Base-by-base conservation (phyloP, 352 stramenopile species). In the Pythium oligandrum region DNA sequence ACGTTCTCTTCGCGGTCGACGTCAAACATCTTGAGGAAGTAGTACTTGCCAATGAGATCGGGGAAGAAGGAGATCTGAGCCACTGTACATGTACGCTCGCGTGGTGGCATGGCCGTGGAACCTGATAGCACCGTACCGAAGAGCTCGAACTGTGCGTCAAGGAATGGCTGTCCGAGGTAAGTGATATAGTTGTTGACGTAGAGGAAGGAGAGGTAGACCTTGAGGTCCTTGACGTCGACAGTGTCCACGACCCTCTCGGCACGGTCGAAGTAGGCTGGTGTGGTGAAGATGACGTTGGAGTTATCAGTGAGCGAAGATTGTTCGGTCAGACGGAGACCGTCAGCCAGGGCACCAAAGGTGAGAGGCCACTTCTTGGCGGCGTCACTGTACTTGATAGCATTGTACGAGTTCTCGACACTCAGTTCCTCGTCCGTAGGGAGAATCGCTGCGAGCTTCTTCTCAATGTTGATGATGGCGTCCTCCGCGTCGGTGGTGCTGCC, bases 91-190 rank as follows among this genome's bases (percentile, higher is more conserved):
- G 80, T 68, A 44, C 88, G 86, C 57, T 71, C 68, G 9, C 86
- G 66, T 30, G 71, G 44, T 12, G 83, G 76, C 26, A 77, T 78
- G 40, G 64, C 66, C 44, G 83, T 58, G n/a, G 75, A 75, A 4
- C 90, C 86, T 0, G 68, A 64, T 31, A 98, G 68, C 31, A 57
- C 75, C 31, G 57, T 56, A 51, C 86, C 69, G 57, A 89, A 95
- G 56, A 98, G 95, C 5, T 93, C 68, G 68, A 97, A 97, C 36
- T 78, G 68, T 6, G 79, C 84, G n/a, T 89, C 52, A 3, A 95
- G 64, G 53, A 97, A 97, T 4, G 65, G 40, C 35, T 83, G 52
- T 38, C 70, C 70, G 10, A 88, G 55, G 36, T 64, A 75, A 4
- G 50, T 40, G 6, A 70, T 53, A 37, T 65, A 70, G 40, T 64